A percentile compares a stretch with the other conserved stretches of the same genome.
phyloP scores from a whole-genome alignment of 2,329 filamentous ascomycete genomes.

The Pseudodiploospora longispora region DNA sequence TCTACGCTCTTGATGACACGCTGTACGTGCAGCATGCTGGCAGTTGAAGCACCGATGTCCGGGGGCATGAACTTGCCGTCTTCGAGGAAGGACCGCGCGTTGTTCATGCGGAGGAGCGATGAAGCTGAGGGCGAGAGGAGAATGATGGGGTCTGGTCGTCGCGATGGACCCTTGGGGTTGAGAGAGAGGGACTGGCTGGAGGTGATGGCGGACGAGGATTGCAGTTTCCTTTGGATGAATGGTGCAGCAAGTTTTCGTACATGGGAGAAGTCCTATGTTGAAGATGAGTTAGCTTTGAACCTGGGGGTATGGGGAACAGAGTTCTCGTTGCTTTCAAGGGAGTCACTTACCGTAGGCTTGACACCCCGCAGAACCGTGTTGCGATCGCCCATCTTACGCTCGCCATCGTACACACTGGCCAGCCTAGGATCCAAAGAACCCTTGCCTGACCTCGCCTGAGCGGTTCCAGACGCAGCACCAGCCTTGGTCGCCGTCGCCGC shows the following conservation, averaged over 20 bases:
- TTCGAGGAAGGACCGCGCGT: slow-evolving; percentile 90
- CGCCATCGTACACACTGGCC: slow-evolving; percentile 81
- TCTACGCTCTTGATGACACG: slow-evolving; percentile 67
- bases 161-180: slow-evolving; percentile 43
- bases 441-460: slow-evolving; percentile 48
- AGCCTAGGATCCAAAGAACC: slow-evolving; percentile 70
- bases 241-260: slow-evolving; percentile 77
- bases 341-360: slow-evolving; percentile 67
- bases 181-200: slow-evolving; percentile 41
- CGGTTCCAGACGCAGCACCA: slow-evolving; percentile 26
- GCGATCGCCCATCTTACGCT: slow-evolving; percentile 85
- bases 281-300: no score
- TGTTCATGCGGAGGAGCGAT: slow-evolving; percentile 87
- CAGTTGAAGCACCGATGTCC: slow-evolving; percentile 57
- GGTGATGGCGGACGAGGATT: slow-evolving; percentile 30
- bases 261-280: slow-evolving; percentile 76
- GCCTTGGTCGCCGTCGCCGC: slow-evolving; percentile 26
- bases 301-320: no score
- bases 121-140: slow-evolving; percentile 93
- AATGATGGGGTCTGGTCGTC: slow-evolving; percentile 76
- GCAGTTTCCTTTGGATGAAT: slow-evolving; percentile 60
- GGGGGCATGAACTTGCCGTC: slow-evolving; percentile 73
- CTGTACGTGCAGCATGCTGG: slow-evolving; percentile 79
- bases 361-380: slow-evolving; percentile 81
- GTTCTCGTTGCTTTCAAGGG: neutral